These are phyloP conservation scores for Debaryomyces singareniensis DNA, from an alignment of 1,139 yeast genomes.

Conservation along the genomic window DNA sequence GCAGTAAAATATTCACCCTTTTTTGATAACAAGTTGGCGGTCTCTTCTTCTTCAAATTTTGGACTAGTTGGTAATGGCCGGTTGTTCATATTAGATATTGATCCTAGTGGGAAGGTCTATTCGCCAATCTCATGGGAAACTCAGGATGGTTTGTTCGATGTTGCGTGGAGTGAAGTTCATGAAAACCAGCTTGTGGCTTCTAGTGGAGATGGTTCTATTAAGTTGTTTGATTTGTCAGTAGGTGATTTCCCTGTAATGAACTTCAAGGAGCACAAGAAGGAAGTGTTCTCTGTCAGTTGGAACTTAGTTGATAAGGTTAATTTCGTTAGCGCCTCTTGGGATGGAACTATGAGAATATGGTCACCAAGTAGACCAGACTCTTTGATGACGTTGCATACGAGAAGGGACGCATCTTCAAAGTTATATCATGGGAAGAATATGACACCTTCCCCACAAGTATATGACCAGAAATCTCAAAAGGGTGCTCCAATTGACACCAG, in stretches of 20 bases:
- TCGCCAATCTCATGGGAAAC: slow-evolving; percentile 70
- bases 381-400: slow-evolving; percentile 48
- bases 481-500: slow-evolving; percentile 20
- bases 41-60: slow-evolving; percentile 86
- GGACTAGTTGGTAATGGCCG: slow-evolving; percentile 95
- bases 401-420: slow-evolving; percentile 16
- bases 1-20: slow-evolving; percentile 88
- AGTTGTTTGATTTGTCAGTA: slow-evolving; percentile 70
- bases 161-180: slow-evolving; percentile 86
- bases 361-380: slow-evolving; percentile 57
- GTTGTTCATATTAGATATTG: slow-evolving; percentile 61
- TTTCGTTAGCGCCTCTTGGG: slow-evolving; percentile 86
- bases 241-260: slow-evolving; percentile 68
- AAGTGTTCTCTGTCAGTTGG: slow-evolving; percentile 88
- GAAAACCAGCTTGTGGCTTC: slow-evolving; percentile 82
- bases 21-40: slow-evolving; percentile 83
- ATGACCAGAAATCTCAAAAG: slow-evolving; percentile 15
- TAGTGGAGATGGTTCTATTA: slow-evolving; percentile 85
- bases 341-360: slow-evolving; percentile 76
- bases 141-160: slow-evolving; percentile 86
- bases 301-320: slow-evolving; percentile 67
- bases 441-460: slow-evolving; percentile 25
- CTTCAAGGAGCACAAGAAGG: slow-evolving; percentile 74
- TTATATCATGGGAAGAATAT: slow-evolving; percentile 12
- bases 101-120: slow-evolving; percentile 53